Conservation (phyloP, 2,329 filamentous ascomycete genomes). For the Alternaria sp. region DNA sequence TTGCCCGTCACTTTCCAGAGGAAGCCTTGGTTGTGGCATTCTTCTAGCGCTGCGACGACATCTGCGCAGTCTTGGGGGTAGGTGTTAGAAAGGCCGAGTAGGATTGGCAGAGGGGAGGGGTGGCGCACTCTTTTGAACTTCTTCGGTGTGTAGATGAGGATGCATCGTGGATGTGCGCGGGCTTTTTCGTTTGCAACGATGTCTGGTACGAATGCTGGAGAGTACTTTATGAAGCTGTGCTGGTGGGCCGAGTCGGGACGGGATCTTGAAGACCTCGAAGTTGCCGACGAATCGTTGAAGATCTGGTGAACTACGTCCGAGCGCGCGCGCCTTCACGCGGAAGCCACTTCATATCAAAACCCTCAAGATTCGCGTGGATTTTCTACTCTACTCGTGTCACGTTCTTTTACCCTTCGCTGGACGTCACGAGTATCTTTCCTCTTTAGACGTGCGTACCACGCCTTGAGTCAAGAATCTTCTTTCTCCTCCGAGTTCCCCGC, state of each 20-base stretch:
- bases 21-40: constrained; percentile 93
- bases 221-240: neutral
- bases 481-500: constrained; percentile 36
- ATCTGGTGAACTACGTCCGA: constrained; percentile 39
- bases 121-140: constrained; percentile 76
- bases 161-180: constrained; percentile 72
- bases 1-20: constrained; percentile 88
- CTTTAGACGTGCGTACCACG: neutral
- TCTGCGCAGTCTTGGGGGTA: constrained; percentile 82
- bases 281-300: constrained; percentile 27
- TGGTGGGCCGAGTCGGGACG: neutral
- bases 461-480: constrained; percentile 7
- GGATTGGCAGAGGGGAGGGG: neutral
- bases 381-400: neutral
- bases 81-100: constrained; percentile 13
- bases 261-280: constrained; percentile 13
- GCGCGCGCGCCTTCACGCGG: constrained; percentile 25
- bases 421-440: constrained; percentile 13
- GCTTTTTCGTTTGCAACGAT: neutral
- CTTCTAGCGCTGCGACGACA: constrained; percentile 90
- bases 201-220: neutral
- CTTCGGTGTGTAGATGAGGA: constrained; percentile 94
- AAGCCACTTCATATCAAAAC: constrained; percentile 5
- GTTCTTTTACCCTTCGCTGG: constrained; percentile 19
- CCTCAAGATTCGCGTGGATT: neutral